Percentiles rank a stretch among this genome's conserved stretches.
phyloP scores from a whole-genome alignment of 176 grass and related monocot genomes.

The Aegilops longissima region DNA sequence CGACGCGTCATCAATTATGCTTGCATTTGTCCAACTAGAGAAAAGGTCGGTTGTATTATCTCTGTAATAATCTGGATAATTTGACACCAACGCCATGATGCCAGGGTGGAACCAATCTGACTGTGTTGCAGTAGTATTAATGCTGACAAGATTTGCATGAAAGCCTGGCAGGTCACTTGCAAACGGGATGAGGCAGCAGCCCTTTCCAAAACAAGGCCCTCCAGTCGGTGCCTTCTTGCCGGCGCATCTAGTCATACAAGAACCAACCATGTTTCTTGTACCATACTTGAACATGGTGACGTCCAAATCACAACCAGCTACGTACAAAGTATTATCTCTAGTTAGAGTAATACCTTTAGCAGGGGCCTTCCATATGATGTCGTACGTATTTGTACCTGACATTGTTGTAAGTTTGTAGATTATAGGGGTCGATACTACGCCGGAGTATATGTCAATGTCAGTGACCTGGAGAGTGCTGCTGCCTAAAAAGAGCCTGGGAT shows the following conservation, averaged over 20 bases:
- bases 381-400: background rate
- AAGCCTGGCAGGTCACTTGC: background rate
- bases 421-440: fast-evolving
- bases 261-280: too few relatives aligned
- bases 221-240: background rate
- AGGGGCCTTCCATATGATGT: background rate
- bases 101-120: too few relatives aligned
- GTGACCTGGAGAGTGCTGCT: background rate
- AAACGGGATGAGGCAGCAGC: background rate
- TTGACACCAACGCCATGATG: too few relatives aligned
- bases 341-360: background rate
- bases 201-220: background rate
- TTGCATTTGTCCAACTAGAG: too few relatives aligned
- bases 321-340: fast-evolving
- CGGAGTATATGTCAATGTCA: fast-evolving
- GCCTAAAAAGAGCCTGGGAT: too few relatives aligned
- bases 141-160: background rate
- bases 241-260: background rate
- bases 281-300: background rate
- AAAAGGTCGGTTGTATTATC: too few relatives aligned
- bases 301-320: background rate
- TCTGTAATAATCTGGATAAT: fast-evolving
- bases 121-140: too few relatives aligned
- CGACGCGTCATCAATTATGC: too few relatives aligned
- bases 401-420: background rate